Conservation (phyloP, 345 rosid species). For the Rhodomyrtus tomentosa region DNA sequence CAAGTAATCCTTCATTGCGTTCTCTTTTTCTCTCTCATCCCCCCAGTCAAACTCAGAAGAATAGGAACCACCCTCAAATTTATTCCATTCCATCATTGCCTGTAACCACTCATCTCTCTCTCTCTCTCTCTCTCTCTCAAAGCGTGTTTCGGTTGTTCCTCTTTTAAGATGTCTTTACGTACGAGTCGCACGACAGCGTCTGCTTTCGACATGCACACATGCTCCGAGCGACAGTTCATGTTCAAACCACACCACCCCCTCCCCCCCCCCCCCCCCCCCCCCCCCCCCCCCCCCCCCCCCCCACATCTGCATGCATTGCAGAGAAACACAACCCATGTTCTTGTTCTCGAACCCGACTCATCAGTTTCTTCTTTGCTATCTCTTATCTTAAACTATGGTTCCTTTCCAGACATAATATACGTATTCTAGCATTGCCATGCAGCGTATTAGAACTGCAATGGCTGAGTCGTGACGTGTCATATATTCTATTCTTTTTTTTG, state of each 20-base stretch:
- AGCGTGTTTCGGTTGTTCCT: background rate
- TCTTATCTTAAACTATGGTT: background rate
- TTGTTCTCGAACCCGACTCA: background rate
- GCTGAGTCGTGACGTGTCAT: background rate
- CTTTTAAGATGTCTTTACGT: background rate
- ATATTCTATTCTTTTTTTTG: too few species aligned
- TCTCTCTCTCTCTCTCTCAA: background rate
- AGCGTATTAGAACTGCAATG: background rate
- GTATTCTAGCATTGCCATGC: background rate
- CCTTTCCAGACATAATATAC: background rate
- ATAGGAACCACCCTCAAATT: background rate
- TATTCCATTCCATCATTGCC: background rate
- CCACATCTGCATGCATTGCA: background rate
- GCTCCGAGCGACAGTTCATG: background rate
- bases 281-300: too few species aligned
- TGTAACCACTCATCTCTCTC: background rate
- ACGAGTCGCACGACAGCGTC: background rate
- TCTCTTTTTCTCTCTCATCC: background rate
- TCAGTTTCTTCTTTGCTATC: background rate
- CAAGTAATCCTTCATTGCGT: background rate
- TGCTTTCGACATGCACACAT: background rate
- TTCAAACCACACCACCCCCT: too few species aligned
- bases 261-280: too few species aligned
- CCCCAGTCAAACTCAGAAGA: background rate
- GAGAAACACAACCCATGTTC: background rate